These are phyloP conservation scores for Alternaria hordeiaustralica DNA, from an alignment of 2,329 filamentous ascomycete species.

Conservation along the genomic window DNA sequence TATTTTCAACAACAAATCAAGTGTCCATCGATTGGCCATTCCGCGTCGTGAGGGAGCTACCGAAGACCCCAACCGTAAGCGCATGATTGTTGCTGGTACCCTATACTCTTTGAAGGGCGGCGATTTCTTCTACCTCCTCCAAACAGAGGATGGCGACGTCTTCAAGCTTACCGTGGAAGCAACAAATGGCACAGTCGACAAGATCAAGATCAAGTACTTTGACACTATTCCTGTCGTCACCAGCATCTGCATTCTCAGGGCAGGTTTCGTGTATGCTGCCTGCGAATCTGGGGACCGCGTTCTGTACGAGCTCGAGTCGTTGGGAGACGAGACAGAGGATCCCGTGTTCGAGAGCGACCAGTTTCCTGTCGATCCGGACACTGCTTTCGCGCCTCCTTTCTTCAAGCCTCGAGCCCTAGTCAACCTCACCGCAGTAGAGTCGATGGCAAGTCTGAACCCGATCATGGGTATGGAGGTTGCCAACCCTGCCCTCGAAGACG, in stretches of 20 bases:
- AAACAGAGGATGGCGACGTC: constrained; percentile 96
- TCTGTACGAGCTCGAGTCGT: constrained; percentile 96
- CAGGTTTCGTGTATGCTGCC: constrained; percentile 91
- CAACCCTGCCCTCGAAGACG: constrained; percentile 89
- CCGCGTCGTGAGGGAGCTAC: constrained; percentile 85
- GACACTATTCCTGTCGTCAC: constrained; percentile 91
- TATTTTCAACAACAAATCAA: constrained; percentile 73
- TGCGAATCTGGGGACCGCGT: constrained; percentile 92
- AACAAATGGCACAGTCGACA: constrained; percentile 68
- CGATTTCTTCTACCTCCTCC: constrained; percentile 90
- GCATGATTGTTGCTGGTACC: constrained; percentile 86
- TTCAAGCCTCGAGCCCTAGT: constrained; percentile 81
- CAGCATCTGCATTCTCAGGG: constrained; percentile 90
- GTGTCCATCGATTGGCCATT: constrained; percentile 86
- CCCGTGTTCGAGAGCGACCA: constrained; percentile 83
- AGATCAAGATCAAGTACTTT: constrained; percentile 95
- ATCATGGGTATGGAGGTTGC: constrained; percentile 89
- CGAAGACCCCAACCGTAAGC: constrained; percentile 90
- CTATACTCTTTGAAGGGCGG: constrained; percentile 97
- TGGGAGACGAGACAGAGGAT: constrained; percentile 94
- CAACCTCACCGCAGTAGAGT: constrained; percentile 85
- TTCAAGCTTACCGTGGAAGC: constrained; percentile 97
- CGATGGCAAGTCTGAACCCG: constrained; percentile 87
- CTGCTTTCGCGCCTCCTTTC: constrained; percentile 77
- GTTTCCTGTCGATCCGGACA: constrained; percentile 76